Percentiles rank a stretch among this genome's conserved stretches.
Evolutionary conservation across 805 yeast genomes (phyloP).

Genomic region (Scheffersomyces lignosus): DNA sequence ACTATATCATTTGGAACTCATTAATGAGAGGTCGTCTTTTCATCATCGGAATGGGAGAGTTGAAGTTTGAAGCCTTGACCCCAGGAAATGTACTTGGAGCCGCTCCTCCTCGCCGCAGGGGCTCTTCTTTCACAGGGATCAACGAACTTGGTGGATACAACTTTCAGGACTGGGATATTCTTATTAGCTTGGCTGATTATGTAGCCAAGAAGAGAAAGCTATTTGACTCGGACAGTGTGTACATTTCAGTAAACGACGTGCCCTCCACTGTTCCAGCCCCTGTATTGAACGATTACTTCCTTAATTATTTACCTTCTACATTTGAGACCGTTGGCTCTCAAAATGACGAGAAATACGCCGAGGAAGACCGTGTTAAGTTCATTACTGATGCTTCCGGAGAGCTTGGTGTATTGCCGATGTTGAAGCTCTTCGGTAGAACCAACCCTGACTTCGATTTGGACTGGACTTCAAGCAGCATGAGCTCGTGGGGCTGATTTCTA

Average conservation of each 20-base stretch:
- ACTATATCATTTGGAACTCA: conserved; percentile 35
- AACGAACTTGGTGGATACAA: conserved; percentile 42
- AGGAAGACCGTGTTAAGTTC: conserved; percentile 6
- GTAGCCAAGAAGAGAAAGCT: conserved; percentile 22
- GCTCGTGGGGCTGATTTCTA: conserved; percentile 26
- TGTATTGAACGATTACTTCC: conserved; percentile 37
- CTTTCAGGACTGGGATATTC: conserved; percentile 40
- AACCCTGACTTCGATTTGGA: conserved; percentile 32
- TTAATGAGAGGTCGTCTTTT: conserved; percentile 14
- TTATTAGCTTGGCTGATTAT: conserved; percentile 28
- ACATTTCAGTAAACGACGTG: conserved; percentile 31
- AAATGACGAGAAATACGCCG: conserved; percentile 18
- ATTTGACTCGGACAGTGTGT: conserved; percentile 11
- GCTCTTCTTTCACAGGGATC: conserved; percentile 38
- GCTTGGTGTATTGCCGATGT: conserved; percentile 32
- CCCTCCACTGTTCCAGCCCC: conserved; percentile 35
- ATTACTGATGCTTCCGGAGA: conserved; percentile 18
- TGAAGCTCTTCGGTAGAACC: conserved; percentile 29
- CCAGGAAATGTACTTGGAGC: conserved; percentile 16
- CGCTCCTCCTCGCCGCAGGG: conserved; percentile 23
- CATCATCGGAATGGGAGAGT: conserved; percentile 38
- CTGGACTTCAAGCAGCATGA: conserved; percentile 37
- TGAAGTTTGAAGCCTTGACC: conserved; percentile 30
- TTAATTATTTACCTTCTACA: conserved; percentile 27
- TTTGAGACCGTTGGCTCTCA: conserved; percentile 7